Conservation (phyloP, 2,329 filamentous ascomycete genomes). For the Trichoderma aggressivum region DNA sequence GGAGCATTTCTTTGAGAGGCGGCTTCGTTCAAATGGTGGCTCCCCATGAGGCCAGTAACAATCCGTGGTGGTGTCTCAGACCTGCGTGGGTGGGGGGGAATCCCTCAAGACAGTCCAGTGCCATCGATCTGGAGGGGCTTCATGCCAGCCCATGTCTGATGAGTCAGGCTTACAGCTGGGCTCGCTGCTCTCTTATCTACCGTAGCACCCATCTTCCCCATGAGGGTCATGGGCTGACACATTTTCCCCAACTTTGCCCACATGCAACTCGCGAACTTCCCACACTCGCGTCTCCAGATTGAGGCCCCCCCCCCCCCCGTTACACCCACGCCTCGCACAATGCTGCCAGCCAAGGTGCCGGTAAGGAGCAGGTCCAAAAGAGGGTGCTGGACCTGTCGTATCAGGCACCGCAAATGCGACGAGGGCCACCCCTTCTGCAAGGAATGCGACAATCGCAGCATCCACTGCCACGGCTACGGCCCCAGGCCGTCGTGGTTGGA, state of each 20-base stretch:
- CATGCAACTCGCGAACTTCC: conserved; percentile 9
- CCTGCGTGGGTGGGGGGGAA: background rate
- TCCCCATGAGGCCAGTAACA: background rate
- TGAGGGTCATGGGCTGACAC: conserved; percentile 7
- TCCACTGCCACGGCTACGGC: conserved; percentile 14
- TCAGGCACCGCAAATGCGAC: conserved; percentile 15
- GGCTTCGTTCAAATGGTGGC: background rate
- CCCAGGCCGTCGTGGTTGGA: conserved; percentile 6
- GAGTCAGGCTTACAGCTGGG: conserved; percentile 14
- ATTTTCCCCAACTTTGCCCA: conserved; percentile 17
- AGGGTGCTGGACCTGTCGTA: conserved; percentile 15
- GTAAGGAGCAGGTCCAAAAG: conserved; percentile 12
- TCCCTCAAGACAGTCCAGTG: background rate
- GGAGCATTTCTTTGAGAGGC: background rate
- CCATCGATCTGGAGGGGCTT: background rate
- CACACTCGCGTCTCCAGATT: conserved; percentile 10
- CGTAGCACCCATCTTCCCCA: conserved; percentile 5
- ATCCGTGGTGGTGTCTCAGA: background rate
- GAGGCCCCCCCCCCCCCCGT: background rate
- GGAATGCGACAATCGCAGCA: conserved; percentile 11
- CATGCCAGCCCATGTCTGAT: conserved; percentile 4
- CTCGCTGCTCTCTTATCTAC: conserved; percentile 12
- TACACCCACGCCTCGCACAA: background rate
- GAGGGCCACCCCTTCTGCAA: conserved; percentile 8
- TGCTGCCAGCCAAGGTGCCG: conserved; percentile 1